Base-by-base conservation (phyloP, 495 filamentous ascomycete species). In the Aspergillus biplanus region DNA sequence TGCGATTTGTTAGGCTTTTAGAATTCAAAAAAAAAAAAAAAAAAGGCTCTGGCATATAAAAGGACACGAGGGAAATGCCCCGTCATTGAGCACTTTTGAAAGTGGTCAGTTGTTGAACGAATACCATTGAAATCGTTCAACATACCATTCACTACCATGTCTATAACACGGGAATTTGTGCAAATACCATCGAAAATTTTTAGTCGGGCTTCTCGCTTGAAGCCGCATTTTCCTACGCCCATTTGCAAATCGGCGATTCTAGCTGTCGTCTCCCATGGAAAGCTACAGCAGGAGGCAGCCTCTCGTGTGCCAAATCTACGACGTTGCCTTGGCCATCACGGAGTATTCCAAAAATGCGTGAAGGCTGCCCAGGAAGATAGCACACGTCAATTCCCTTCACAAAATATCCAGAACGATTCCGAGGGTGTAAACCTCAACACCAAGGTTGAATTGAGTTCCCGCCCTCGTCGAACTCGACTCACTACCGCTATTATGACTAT, bases 301-400 rank as follows among this genome's bases (percentile, higher is more conserved):
- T 62, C 60, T 9, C 56, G 61, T 8, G 46, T 59, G 7, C 66
- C 63, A 5, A 56, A 65, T 44, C 60, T 65, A 6, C 66, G 63
- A 5, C 66, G 63, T 13, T 68, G 66, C 32, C 37, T 68, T 18
- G 63, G 66, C 12, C 63, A 65, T 35, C 63, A 69, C 34, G 52
- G 42, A 15, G 46, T 69, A 21, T 63, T 65, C 18, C 59, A 46
- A 32, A 59, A 60, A 42, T 69, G 63, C 42, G 56, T 64, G 32
- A 52, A 52, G 44, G 60, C 63, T 9, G 53, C 52, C 2, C 52
- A 65, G 9, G 66, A 66, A 49, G 34, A 67, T n/a, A 47, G 31
- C 42, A 15, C 31, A 2, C 47, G 21, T 15, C 13, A 58, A 4
- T 15, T 21, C 1, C 33, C n/a, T 5, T 48, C 42, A 21, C 16